These are phyloP conservation scores for Candida suzukii DNA, from an alignment of 805 yeast genomes.

Conservation along the genomic window DNA sequence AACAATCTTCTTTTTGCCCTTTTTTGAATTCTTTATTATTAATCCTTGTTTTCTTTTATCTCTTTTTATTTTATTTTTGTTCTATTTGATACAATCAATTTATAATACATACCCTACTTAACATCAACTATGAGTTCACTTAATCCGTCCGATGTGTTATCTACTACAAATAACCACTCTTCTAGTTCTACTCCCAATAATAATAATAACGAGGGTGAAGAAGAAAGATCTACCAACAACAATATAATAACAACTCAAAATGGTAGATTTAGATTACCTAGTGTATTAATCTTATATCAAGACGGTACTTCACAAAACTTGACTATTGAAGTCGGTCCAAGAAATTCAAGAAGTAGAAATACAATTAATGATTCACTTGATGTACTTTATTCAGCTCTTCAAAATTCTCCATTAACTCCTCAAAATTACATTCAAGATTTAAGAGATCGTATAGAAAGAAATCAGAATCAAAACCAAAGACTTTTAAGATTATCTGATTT, in stretches of 20 bases:
- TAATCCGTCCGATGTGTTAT: too few species aligned
- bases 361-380: slow-evolving; percentile 1
- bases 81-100: too few species aligned
- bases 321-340: slow-evolving; percentile 24
- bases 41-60: too few species aligned
- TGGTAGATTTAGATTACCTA: slow-evolving; percentile 23
- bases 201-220: not conserved
- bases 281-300: slow-evolving; percentile 22
- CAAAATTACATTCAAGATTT: not conserved
- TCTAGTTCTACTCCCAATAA: not conserved
- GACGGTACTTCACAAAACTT: slow-evolving; percentile 23
- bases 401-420: not conserved
- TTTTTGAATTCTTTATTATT: too few species aligned
- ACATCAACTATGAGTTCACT: too few species aligned
- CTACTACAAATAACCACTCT: too few species aligned
- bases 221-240: too few species aligned
- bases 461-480: too few species aligned
- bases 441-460: slow-evolving; percentile 1
- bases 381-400: not conserved
- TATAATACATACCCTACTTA: too few species aligned
- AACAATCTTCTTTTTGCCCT: too few species aligned
- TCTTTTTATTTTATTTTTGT: too few species aligned
- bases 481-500: too few species aligned
- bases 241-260: slow-evolving; percentile 6
- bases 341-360: not conserved